Evolutionary conservation across 768 basidiomycete genomes (phyloP), one percentile per base, ranked within the genome.

Genomic region (Boletus reticuloceps): DNA sequence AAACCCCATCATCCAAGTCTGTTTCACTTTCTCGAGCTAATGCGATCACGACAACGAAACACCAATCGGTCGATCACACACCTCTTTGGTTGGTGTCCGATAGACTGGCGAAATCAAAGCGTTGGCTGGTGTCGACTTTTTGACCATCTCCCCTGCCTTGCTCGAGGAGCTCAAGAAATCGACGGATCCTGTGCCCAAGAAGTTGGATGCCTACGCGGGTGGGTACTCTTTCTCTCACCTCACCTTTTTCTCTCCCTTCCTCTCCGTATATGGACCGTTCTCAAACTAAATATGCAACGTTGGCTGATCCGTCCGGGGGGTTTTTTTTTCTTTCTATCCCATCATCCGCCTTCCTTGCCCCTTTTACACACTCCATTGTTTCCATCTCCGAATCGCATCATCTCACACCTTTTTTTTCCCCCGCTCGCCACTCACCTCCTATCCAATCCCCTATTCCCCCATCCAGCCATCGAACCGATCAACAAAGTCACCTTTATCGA

Each of bases 111-210:
- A 98, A 79, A 97, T 98, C 78, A 91, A 85, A 73, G 83, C 90
- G 4, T 84, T 99, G 52, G 94, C 96, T 50, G 97, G 97, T 61
- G 91, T 95, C 59, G 97, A 99, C 77, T 99, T 90, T 85, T 79
- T 99, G 63, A 99, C 97, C 68, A 98, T 99, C 69, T 78, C 95
- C 3, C 96, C 96, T 48, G 62, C 80, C 39, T 83, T 99, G 45
- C 88, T 98, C 57, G 92, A 98, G 69, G 86, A 98, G 77, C 89
- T 99, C 72, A 89, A 91, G 80, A 85, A 83, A 58, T 89, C 89
- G 37, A 82, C 79, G 47, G 84, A 78, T 0, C 74, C 78, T 44
- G 89, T 99, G 50, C 91, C 93, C 64, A 89, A 88, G 82, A 91
- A 83, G 76, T 86, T 99, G 58, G 82, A 89, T 59, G 72, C 89